phyloP scores from a whole-genome alignment of 768 basidiomycete species.

The Tulasnella sp. region DNA sequence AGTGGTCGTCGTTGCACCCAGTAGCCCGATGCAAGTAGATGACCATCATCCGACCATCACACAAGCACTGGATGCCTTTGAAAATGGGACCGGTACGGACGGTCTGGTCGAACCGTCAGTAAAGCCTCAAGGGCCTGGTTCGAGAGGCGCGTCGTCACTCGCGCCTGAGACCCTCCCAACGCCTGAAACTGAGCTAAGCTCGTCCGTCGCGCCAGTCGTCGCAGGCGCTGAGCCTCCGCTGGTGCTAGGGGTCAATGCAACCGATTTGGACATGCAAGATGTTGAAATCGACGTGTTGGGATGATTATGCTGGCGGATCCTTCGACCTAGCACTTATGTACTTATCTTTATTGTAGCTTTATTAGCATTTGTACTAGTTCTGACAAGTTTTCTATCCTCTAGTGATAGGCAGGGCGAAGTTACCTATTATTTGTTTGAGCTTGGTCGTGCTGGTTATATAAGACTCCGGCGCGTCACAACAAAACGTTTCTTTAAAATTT shows the following conservation, averaged over 20 bases:
- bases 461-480: neutral
- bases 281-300: neutral
- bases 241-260: neutral
- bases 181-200: neutral
- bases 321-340: neutral
- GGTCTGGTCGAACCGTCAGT: neutral
- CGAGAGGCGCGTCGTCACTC: neutral
- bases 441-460: neutral
- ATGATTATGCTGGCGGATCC: neutral
- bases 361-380: neutral
- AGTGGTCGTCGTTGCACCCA: neutral
- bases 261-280: neutral
- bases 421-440: neutral
- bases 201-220: neutral
- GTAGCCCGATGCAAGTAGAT: neutral
- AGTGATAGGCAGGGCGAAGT: neutral
- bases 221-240: neutral
- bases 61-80: neutral
- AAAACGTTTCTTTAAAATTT: neutral
- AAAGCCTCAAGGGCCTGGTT: neutral
- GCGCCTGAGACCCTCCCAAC: neutral
- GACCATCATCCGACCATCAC: neutral
- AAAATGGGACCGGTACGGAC: neutral
- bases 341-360: neutral
- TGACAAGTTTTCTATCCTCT: neutral